Conservation (phyloP, 345 rosid genomes). For the Arabidopsis thaliana region TAIR10.1 NC_003074.8:18096001-18096500, state of each 20-base stretch:
- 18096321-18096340: conserved; percentile 56
- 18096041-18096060: conserved; percentile 38
- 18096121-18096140: conserved; percentile 72
- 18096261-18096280: conserved; percentile 49
- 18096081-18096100: conserved; percentile 37
- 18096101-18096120: conserved; percentile 41
- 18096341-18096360: conserved; percentile 53
- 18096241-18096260: conserved; percentile 51
- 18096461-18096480: conserved; percentile 50
- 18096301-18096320: conserved; percentile 56
- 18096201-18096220: conserved; percentile 52
- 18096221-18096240: conserved; percentile 62
- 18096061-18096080: conserved; percentile 31
- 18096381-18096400: conserved; percentile 63
- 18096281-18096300: conserved; percentile 78
- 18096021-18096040: conserved; percentile 45
- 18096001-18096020: conserved; percentile 39
- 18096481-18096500: conserved; percentile 2
- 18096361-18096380: conserved; percentile 60
- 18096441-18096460: conserved; percentile 50
- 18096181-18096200: conserved; percentile 57
- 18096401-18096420: conserved; percentile 36
- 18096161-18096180: conserved; percentile 59
- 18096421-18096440: conserved; percentile 27
- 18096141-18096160: conserved; percentile 68